Evolutionary conservation across 2,329 filamentous ascomycete genomes (phyloP).

Genomic region (Tolypocladium sp.): DNA sequence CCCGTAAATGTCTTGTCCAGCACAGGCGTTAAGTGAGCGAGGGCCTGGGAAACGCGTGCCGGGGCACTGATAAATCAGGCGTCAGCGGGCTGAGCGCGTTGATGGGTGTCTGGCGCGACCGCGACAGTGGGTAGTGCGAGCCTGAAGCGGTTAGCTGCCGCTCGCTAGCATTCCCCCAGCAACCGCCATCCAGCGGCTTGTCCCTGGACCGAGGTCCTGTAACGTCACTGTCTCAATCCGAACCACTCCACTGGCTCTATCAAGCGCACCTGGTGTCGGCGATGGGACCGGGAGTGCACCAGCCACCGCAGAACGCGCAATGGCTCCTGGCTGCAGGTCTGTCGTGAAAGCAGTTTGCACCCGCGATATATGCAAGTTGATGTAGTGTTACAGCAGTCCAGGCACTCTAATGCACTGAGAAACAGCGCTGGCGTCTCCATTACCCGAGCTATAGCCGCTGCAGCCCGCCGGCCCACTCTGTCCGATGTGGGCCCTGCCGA

Average conservation of each 20-base stretch:
- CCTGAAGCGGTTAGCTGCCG: conserved; percentile 2
- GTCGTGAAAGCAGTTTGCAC: too few species aligned
- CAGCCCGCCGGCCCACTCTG: not conserved
- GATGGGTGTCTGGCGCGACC: not conserved
- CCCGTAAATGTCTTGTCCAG: not conserved
- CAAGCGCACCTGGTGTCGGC: not conserved
- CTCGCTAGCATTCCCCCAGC: conserved; percentile 3
- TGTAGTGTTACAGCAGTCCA: too few species aligned
- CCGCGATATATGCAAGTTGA: too few species aligned
- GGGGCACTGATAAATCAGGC: not conserved
- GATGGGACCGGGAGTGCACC: not conserved
- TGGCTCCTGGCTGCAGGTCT: not conserved
- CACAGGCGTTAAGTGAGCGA: not conserved
- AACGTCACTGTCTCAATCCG: not conserved
- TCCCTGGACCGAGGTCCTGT: not conserved
- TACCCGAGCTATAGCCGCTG: not conserved
- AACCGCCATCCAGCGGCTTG: not conserved
- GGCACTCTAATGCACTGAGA: too few species aligned
- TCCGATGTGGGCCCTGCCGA: not conserved
- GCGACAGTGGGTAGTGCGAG: not conserved
- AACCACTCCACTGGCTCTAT: not conserved
- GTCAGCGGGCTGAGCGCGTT: conserved; percentile 1
- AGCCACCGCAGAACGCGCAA: not conserved
- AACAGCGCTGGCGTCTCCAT: too few species aligned
- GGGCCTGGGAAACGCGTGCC: not conserved